Evolutionary conservation across 129 eudicot species (phyloP).

Genomic region (Gnaphalium uliginosum): DNA sequence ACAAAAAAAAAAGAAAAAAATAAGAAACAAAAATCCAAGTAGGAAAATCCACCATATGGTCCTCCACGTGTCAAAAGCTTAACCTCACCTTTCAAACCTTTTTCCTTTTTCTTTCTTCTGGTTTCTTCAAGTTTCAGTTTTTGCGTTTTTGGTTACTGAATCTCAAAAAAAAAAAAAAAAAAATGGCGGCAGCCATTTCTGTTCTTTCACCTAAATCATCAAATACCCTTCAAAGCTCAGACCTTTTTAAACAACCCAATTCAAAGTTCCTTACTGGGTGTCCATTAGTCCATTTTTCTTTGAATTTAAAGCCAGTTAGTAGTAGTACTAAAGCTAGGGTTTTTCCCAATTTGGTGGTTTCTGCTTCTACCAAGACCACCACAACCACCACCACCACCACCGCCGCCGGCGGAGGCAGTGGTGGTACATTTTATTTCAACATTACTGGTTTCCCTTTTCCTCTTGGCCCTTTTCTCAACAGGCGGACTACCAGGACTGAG

Average conservation of each 20-base stretch:
- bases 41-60: conserved; percentile 29
- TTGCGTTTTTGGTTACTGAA: neutral
- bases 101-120: neutral
- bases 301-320: conserved; percentile 37
- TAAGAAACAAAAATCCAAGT: conserved; percentile 23
- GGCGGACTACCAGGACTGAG: conserved; percentile 88
- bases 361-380: conserved; percentile 46
- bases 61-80: conserved; percentile 52
- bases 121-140: neutral
- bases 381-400: conserved; percentile 10
- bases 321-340: conserved; percentile 23
- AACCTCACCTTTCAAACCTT: conserved; percentile 23
- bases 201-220: conserved; percentile 51
- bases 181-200: conserved; percentile 55
- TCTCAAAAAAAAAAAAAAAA: neutral
- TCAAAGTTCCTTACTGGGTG: conserved; percentile 45
- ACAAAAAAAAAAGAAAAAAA: conserved; percentile 8
- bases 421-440: conserved; percentile 78
- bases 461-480: conserved; percentile 91
- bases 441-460: conserved; percentile 97
- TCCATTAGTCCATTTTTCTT: conserved; percentile 34
- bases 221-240: conserved; percentile 24
- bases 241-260: conserved; percentile 40
- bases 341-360: conserved; percentile 42
- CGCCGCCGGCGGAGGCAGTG: conserved; percentile 23